These are phyloP conservation scores for Simplicillium aogashimaense DNA, from an alignment of 2,329 filamentous ascomycete species.

Conservation along the genomic window DNA sequence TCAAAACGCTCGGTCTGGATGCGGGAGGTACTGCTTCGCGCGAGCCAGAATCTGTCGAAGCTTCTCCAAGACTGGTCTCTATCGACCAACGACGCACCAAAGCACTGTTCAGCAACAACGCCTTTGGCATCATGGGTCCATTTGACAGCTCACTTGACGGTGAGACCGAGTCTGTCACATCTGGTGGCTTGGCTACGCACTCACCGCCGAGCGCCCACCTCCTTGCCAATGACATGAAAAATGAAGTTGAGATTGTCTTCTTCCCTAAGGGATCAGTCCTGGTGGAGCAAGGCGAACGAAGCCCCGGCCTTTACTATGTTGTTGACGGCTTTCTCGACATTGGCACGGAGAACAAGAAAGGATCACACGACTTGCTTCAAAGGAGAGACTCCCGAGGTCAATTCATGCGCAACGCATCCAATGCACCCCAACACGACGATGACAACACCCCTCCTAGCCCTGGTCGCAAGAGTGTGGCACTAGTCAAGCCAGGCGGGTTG, in stretches of 20 bases:
- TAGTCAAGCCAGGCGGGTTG: conserved; percentile 89
- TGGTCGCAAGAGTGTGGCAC: conserved; percentile 62
- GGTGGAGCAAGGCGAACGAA: conserved; percentile 94
- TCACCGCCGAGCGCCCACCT: conserved; percentile 55
- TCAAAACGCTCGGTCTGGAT: conserved; percentile 81
- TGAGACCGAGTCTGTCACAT: conserved; percentile 78
- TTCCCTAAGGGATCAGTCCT: conserved; percentile 91
- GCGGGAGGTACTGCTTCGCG: conserved; percentile 54
- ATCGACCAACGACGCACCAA: conserved; percentile 76
- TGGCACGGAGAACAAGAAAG: conserved; percentile 51
- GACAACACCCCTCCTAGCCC: conserved; percentile 36
- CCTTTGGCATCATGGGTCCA: conserved; percentile 83
- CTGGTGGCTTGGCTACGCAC: conserved; percentile 51
- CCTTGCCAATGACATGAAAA: conserved; percentile 69
- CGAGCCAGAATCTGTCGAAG: conserved; percentile 68
- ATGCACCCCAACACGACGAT: conserved; percentile 16
- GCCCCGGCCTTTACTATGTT: conserved; percentile 93
- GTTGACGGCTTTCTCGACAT: conserved; percentile 96
- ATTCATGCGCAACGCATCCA: conserved; percentile 11
- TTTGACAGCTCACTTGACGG: conserved; percentile 67
- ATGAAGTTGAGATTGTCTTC: conserved; percentile 94
- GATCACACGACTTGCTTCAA: conserved; percentile 15
- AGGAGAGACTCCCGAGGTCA: conserved; percentile 13
- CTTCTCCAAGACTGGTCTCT: conserved; percentile 74
- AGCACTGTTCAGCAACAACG: conserved; percentile 59